Evolutionary conservation across 495 filamentous ascomycete genomes (phyloP), one percentile per base, ranked within the genome.

Genomic region (Neurospora sp.): DNA sequence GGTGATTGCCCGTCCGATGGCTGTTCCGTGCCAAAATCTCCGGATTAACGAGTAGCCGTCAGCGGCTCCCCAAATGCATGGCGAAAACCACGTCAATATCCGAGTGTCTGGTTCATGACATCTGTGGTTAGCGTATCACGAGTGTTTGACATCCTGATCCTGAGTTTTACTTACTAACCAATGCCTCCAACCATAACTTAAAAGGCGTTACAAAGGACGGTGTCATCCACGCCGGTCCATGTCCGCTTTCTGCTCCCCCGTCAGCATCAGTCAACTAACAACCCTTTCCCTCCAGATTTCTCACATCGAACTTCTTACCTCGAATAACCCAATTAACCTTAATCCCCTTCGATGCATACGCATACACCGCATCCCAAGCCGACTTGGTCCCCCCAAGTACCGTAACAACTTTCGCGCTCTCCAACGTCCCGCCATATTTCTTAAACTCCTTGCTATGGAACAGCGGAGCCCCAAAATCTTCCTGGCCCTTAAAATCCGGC

Each of bases 251-350:
- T 84, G 74, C 20, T 45, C 17, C 1, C 14, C 14, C 53, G 17
- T 4, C 27, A 9, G 3, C 45, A 6, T 17, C 53, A 35, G 27
- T 65, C 35, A 44, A 14, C 7, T 8, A 70, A 35, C 10, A 31
- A 12, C 8, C 40, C 16, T n/a, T 16, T 17, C 12, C 31, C 7
- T 7, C 35, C 8, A 45, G 35, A 3, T 44, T n/a, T 3, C 48
- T 35, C 53, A 1, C 22, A 16, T 31, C 12, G 8, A 70, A 3
- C 7, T 45, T n/a, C 81, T 38, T 75, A 86, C 84, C 82, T 72
- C 94, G 87, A 73, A 97, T 94, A 38, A 97, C 83, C 92, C 89
- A 93, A 74, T 93, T 85, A 3, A 97, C 91, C 40, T 88, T 81
- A 69, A 90, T 83, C 3, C 91, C 92, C 1, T 85, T 82, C 0